phyloP scores from a whole-genome alignment of 1,284 basidiomycete genomes.

The Heterobasidion occidentale region DNA sequence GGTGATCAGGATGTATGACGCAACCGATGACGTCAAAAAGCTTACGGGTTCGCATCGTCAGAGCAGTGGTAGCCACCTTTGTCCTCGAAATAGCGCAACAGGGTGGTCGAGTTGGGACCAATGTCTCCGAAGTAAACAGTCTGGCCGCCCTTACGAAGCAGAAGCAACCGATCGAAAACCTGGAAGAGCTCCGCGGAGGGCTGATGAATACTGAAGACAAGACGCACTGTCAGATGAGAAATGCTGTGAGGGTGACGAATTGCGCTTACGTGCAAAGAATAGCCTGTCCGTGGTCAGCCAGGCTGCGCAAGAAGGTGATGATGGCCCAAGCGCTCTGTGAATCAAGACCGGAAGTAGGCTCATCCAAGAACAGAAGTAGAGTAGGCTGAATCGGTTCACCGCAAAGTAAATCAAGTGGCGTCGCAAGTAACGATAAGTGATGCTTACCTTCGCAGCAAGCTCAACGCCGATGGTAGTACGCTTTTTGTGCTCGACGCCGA shows the following conservation, averaged over 20 bases:
- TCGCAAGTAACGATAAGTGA: background rate
- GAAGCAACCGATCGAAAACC: conserved; percentile 56
- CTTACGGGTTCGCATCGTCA: conserved; percentile 33
- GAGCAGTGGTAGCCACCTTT: conserved; percentile 41
- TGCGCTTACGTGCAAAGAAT: conserved; percentile 53
- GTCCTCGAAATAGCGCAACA: conserved; percentile 65
- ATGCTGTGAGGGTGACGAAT: background rate
- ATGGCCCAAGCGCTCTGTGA: conserved; percentile 3
- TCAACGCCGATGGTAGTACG: conserved; percentile 80
- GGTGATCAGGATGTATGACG: background rate
- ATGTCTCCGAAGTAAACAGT: conserved; percentile 77
- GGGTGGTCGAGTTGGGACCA: conserved; percentile 44
- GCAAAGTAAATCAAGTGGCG: conserved; percentile 3
- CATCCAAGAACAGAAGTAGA: conserved; percentile 56
- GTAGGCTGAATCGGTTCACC: conserved; percentile 32
- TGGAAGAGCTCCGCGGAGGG: conserved; percentile 71
- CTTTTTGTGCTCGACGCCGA: conserved; percentile 75
- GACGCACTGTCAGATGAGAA: background rate
- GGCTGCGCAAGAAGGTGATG: conserved; percentile 49
- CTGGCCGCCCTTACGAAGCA: conserved; percentile 64
- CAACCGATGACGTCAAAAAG: background rate
- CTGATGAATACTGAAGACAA: conserved; percentile 36
- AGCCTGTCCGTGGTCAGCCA: conserved; percentile 78
- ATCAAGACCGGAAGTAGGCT: conserved; percentile 1
- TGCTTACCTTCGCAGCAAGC: conserved; percentile 56